phyloP scores from a whole-genome alignment of 495 filamentous ascomycete genomes.

The Podospora pseudopauciseta region DNA sequence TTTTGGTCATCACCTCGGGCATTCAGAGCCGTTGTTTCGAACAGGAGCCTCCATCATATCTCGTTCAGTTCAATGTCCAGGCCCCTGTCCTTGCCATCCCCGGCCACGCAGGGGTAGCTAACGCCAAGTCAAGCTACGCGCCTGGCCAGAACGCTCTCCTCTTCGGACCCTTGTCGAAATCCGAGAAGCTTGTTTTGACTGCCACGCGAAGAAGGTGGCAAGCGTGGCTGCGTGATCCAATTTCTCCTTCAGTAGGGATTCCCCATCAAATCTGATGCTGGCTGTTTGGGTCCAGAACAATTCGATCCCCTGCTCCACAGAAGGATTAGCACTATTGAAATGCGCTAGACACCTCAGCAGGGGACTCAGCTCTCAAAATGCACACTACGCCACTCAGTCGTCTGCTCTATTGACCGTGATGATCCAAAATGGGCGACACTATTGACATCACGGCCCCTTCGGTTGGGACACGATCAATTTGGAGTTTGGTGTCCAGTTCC shows the following conservation, averaged over 20 bases:
- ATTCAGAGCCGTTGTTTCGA: no score
- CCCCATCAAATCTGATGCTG: background rate
- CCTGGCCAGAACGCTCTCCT: no score
- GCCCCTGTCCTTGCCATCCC: no score
- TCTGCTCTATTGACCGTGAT: background rate
- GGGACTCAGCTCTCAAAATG: background rate
- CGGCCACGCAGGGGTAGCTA: no score
- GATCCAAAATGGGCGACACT: background rate
- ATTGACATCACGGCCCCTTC: background rate
- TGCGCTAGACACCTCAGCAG: background rate
- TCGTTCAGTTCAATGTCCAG: no score
- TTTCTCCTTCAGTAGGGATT: background rate
- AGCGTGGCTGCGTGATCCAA: background rate
- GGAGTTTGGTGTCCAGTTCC: background rate
- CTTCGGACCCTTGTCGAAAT: no score
- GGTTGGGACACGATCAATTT: background rate
- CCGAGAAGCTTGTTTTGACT: no score
- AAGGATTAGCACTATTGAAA: background rate
- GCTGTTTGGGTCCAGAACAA: background rate
- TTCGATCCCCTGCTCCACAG: background rate
- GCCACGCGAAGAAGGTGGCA: no score
- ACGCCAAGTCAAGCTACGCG: no score
- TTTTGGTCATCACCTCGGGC: no score
- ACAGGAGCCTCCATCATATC: no score
- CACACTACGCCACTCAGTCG: background rate